phyloP scores from a whole-genome alignment of 1,284 basidiomycete species.

The Ustilago hordei region DNA sequence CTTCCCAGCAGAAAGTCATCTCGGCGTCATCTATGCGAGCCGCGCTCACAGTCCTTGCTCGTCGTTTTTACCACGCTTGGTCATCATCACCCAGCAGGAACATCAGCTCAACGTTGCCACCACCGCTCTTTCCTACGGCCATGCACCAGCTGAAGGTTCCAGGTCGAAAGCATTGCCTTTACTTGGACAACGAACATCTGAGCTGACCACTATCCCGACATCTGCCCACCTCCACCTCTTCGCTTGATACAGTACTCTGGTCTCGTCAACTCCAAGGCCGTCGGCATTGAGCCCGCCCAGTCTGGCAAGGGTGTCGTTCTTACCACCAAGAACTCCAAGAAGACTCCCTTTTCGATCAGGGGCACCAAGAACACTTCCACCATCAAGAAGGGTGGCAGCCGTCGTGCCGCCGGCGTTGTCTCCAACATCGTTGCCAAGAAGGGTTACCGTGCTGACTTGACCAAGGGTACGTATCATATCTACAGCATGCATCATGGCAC shows the following conservation, averaged over 20 bases:
- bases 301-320: conserved; percentile 60
- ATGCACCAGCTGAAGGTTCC: not conserved
- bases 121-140: not conserved
- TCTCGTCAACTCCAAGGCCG: conserved; percentile 66
- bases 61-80: not conserved
- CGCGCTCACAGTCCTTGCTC: not conserved
- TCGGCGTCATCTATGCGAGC: no score
- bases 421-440: conserved; percentile 65
- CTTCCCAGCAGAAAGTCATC: no score
- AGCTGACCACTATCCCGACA: conserved; percentile 19
- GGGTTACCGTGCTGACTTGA: conserved; percentile 67
- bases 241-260: conserved; percentile 55
- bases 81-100: not conserved
- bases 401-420: conserved; percentile 62
- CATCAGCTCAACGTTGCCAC: not conserved
- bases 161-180: not conserved
- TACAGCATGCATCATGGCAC: not conserved
- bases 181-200: not conserved
- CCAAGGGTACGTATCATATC: conserved; percentile 51
- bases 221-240: conserved; percentile 1
- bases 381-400: conserved; percentile 60
- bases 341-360: conserved; percentile 48
- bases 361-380: conserved; percentile 41
- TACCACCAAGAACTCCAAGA: conserved; percentile 66
- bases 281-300: conserved; percentile 59